Percentiles rank a stretch among this genome's conserved stretches.
Conservation (phyloP, 768 basidiomycete species). For the Mrakia gelida region DNA sequence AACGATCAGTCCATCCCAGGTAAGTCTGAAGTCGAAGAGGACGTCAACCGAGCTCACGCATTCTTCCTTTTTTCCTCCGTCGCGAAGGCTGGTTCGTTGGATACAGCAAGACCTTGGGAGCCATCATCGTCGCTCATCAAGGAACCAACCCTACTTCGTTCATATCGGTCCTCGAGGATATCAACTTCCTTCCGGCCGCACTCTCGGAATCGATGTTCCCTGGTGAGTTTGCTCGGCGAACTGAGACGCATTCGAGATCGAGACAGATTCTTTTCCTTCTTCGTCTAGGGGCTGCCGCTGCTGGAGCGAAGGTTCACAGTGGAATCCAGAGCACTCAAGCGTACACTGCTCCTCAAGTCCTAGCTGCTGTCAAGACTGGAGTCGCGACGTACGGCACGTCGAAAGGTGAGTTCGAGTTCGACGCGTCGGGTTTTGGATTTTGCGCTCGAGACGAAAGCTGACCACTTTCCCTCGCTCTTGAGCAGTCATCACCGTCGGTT, state of each 20-base stretch:
- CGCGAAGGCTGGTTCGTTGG: conserved; percentile 7
- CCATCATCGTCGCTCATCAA: conserved; percentile 6
- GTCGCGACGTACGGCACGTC: not conserved
- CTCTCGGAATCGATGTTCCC: not conserved
- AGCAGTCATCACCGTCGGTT: conserved; percentile 7
- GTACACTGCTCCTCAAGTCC: not conserved
- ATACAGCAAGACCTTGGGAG: not conserved
- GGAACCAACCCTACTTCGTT: not conserved
- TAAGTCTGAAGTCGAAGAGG: too few relatives aligned
- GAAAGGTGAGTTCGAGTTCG: not conserved
- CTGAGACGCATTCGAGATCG: not conserved
- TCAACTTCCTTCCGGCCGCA: not conserved
- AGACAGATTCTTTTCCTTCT: too few relatives aligned
- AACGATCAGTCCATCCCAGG: not conserved
- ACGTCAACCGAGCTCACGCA: too few relatives aligned
- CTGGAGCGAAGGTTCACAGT: not conserved
- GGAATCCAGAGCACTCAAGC: conserved; percentile 1
- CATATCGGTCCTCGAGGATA: not conserved
- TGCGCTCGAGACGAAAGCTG: not conserved
- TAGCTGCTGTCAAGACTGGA: not conserved
- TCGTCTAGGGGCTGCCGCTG: not conserved
- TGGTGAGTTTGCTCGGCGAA: not conserved
- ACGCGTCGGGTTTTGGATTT: not conserved
- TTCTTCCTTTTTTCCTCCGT: not conserved
- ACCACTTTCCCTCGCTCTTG: too few relatives aligned